Conservation (phyloP, 495 filamentous ascomycete species). For the Immersiella caudata region DNA sequence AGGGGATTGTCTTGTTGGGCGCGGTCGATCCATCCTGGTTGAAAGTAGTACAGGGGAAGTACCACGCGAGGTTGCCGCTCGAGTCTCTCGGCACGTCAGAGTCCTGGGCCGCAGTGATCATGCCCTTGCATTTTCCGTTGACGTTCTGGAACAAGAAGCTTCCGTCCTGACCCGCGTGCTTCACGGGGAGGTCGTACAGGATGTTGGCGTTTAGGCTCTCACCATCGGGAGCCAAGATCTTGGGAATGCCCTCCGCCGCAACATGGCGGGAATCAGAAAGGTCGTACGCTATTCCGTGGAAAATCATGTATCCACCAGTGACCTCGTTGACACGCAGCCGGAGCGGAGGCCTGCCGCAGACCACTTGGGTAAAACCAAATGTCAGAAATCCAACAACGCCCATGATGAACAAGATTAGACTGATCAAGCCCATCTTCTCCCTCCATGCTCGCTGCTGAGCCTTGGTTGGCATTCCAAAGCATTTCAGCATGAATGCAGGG, state of each 20-base stretch:
- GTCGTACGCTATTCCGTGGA: conserved; percentile 89
- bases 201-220: conserved; percentile 65
- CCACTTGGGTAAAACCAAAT: conserved; percentile 89
- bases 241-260: conserved; percentile 73
- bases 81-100: conserved; percentile 80
- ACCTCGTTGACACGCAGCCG: conserved; percentile 83
- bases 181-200: conserved; percentile 77
- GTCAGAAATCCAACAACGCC: conserved; percentile 93
- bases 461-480: conserved; percentile 85
- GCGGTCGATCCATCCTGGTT: conserved; percentile 88
- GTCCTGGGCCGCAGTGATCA: conserved; percentile 70
- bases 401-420: conserved; percentile 86
- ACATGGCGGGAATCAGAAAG: conserved; percentile 73
- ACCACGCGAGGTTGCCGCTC: conserved; percentile 84
- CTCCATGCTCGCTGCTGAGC: conserved; percentile 93
- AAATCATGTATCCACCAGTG: conserved; percentile 84
- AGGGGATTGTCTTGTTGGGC: conserved; percentile 71
- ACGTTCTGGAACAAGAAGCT: conserved; percentile 99
- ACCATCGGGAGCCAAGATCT: conserved; percentile 21
- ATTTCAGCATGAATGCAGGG: conserved; percentile 79
- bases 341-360: conserved; percentile 70
- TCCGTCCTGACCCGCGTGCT: conserved; percentile 84
- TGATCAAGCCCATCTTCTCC: conserved; percentile 97
- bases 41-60: conserved; percentile 90
- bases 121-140: conserved; percentile 92